Base-by-base conservation (phyloP, 1,284 basidiomycete genomes). In the Mycosarcoma maydis region DNA sequence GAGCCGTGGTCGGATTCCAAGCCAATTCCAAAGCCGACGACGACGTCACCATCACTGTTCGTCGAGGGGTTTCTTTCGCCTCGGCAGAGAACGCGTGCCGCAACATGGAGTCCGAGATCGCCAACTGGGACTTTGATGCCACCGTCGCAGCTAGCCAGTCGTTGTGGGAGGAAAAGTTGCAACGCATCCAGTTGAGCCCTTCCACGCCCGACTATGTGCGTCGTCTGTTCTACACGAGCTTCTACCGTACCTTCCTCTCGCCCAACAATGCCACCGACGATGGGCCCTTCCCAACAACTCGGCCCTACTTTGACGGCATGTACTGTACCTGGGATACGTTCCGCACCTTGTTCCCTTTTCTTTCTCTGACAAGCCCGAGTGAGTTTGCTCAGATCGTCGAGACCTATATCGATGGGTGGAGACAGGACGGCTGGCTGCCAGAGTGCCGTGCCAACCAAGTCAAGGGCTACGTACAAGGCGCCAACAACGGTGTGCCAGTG, bases 371-470 rank as follows among this genome's bases (percentile, higher is more conserved):
- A 16, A 66, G 52, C 19, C 75, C 77, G 10, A 34, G 36, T 4
- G 77, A 78, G 14, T 76, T 56, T 30, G 71, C 68, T 22, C 48
- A 78, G 37, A 77, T 78, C 40, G 73, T 72, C 9, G 69, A 77
- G 44, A 76, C 52, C 10, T 77, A 72, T 60, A 72, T 76, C 42
- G 77, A 78, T 44, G 77, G 75, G 11, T 77, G 54, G 51, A 50
- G 68, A 17, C 71, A 76, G 62, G 59, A 66, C 6, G 75, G 76
- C 22, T 67, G 56, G 43, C 56, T 78, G 22, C 76, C 76, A 6
- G 76, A 78, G 42, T 78, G 76, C 48, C 49, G 75, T 3, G 73
- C 77, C 24, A 78, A 78, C 43, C 71, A 70, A 42, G 65, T 76
- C 34, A 65, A 68, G 38, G 66, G 71, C 14, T 65, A 47, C 45